These are phyloP conservation scores for Nemania sp. DNA, from an alignment of 2,329 filamentous ascomycete genomes.

Conservation along the genomic window DNA sequence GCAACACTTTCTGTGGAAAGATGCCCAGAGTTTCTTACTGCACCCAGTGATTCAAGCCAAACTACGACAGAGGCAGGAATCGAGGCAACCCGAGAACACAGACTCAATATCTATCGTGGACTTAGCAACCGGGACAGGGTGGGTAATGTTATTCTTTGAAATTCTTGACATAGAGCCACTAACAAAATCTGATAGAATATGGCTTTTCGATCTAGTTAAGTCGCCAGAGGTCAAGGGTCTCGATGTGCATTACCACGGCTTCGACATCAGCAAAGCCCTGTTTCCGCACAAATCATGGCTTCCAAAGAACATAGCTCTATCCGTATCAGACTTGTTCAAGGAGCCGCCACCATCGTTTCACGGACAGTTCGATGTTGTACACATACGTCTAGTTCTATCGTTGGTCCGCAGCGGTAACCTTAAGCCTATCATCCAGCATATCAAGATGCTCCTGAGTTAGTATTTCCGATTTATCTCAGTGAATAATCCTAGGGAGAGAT, in stretches of 20 bases:
- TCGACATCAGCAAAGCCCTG: slow-evolving; percentile 33
- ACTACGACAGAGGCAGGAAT: slow-evolving; percentile 12
- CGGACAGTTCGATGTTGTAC: slow-evolving; percentile 33
- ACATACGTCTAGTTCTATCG: slow-evolving; percentile 32
- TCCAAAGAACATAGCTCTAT: slow-evolving; percentile 26
- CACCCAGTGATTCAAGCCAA: slow-evolving; percentile 30
- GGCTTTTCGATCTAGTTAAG: slow-evolving; percentile 33
- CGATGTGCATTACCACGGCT: slow-evolving; percentile 29
- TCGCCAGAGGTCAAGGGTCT: slow-evolving; percentile 26
- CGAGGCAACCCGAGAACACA: background rate
- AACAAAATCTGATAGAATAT: slow-evolving; percentile 19
- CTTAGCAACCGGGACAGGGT: slow-evolving; percentile 38
- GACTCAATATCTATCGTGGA: slow-evolving; percentile 18
- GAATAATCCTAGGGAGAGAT: background rate
- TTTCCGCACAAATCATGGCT: slow-evolving; percentile 35
- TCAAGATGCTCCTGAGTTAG: slow-evolving; percentile 36
- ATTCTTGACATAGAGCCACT: background rate
- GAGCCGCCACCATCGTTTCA: slow-evolving; percentile 28
- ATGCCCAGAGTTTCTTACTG: slow-evolving; percentile 29
- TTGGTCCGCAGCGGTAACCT: slow-evolving; percentile 27
- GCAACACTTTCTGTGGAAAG: slow-evolving; percentile 34
- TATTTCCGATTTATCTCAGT: background rate
- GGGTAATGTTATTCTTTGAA: background rate
- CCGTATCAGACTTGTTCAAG: slow-evolving; percentile 20
- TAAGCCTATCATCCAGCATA: slow-evolving; percentile 32